Evolutionary conservation across 2,329 filamentous ascomycete species (phyloP), one percentile per base, ranked within the genome.

Genomic region (Neofusicoccum laricinum): DNA sequence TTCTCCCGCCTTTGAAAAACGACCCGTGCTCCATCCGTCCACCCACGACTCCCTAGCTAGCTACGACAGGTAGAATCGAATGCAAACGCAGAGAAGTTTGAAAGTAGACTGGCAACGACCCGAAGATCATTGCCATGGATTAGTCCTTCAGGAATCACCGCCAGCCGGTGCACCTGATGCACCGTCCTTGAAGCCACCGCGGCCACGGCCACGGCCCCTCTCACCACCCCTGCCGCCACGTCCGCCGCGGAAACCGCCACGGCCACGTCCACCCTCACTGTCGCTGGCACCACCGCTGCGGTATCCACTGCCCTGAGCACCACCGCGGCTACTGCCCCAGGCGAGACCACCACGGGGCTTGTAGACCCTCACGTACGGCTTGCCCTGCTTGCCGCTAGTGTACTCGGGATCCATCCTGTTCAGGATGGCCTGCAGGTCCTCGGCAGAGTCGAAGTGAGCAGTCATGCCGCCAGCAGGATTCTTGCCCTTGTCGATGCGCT

Each of bases 311-410:
- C 80, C 75, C 68, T 83, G 82, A 32, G 81, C 80, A 55, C 87
- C 86, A 61, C 89, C 86, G 53, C 90, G 85, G 68, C 82, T 82
- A 76, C 85, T 90, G 51, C 88, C 88, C 69, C 61, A 63, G 84
- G 81, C 36, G 79, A 77, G 76, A 66, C 73, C 69, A 66, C 73
- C 69, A 64, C 73, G 69, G 86, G 90, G 88, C 72, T 91, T 87
- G 80, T 93, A 97, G 72, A 93, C 86, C 81, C 93, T 93, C 66
- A 96, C 88, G 64, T 92, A 86, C 14, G 92, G 91, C 78, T 90
- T 91, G 67, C 89, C 90, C 67, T 91, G 88, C 68, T 92, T 90
- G 71, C 89, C 89, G 86, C 75, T 85, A 68, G 88, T 94, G 71
- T 89, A 84, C 48, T 95, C 91, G 14, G 88, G 84, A 4, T 92